Evolutionary conservation across 495 filamentous ascomycete species (phyloP).

Genomic region (Sabuloglossum arenarium): DNA sequence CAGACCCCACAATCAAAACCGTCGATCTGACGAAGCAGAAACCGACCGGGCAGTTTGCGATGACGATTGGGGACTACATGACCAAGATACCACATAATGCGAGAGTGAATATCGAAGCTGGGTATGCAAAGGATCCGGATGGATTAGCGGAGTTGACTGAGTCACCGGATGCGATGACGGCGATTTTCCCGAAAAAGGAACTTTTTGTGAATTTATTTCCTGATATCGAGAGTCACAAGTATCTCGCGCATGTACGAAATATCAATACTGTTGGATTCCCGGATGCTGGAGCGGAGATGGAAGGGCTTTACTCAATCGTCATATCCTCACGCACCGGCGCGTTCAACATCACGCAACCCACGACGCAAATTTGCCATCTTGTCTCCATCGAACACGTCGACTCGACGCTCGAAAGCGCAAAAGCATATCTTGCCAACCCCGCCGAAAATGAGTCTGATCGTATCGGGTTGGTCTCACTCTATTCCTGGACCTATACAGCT

Average conservation of each 20-base stretch:
- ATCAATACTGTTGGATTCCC: constrained; percentile 21
- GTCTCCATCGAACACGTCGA: neutral
- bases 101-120: neutral
- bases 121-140: neutral
- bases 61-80: neutral
- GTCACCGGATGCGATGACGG: neutral
- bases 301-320: constrained; percentile 19
- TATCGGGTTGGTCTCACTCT: constrained; percentile 21
- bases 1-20: constrained; percentile 3
- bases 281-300: constrained; percentile 13
- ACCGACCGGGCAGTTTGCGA: neutral
- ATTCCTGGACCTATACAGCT: constrained; percentile 24
- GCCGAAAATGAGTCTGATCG: constrained; percentile 1
- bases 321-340: constrained; percentile 17
- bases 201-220: neutral
- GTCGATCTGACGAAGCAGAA: neutral
- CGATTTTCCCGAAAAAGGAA: neutral
- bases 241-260: constrained; percentile 23
- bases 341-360: neutral
- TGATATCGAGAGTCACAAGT: constrained; percentile 15
- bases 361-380: neutral
- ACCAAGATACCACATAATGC: neutral
- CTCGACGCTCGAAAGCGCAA: neutral
- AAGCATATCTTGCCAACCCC: neutral
- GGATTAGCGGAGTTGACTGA: neutral